Percentiles rank a stretch among this genome's conserved stretches.
Evolutionary conservation across 257 asterid genomes (phyloP).

Genomic region (Jacaranda copaia): DNA sequence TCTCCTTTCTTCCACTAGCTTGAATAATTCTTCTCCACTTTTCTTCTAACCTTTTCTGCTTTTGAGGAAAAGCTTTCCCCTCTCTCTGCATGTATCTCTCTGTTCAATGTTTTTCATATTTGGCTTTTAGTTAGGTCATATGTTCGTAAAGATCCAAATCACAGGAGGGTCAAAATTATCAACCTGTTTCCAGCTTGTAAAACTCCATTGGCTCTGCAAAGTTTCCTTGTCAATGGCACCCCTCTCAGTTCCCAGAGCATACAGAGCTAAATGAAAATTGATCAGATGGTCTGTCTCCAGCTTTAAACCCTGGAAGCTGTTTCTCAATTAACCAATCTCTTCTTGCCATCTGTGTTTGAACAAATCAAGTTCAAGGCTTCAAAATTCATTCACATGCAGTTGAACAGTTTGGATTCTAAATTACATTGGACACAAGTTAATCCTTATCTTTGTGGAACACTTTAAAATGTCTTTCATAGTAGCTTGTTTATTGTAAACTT

Average conservation of each 20-base stretch:
- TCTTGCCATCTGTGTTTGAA: not conserved
- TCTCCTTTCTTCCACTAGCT: slow-evolving; percentile 52
- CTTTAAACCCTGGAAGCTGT: not conserved
- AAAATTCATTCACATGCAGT: too few species aligned
- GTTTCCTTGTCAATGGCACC: slow-evolving; percentile 1
- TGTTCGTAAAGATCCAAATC: slow-evolving; percentile 39
- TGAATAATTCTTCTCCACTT: slow-evolving; percentile 46
- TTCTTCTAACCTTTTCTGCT: slow-evolving; percentile 49
- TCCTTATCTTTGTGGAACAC: too few species aligned
- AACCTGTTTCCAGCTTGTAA: slow-evolving; percentile 40
- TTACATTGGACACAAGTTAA: too few species aligned
- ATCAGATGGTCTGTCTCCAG: not conserved
- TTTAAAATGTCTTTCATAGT: too few species aligned
- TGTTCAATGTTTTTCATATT: slow-evolving; percentile 21
- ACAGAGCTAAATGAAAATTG: not conserved
- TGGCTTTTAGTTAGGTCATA: slow-evolving; percentile 41
- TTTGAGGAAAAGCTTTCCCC: slow-evolving; percentile 43
- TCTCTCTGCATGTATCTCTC: slow-evolving; percentile 21
- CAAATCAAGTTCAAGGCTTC: too few species aligned
- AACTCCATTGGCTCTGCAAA: slow-evolving; percentile 24
- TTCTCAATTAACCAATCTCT: not conserved
- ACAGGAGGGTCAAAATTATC: slow-evolving; percentile 38
- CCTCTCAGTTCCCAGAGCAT: not conserved
- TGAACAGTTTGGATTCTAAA: too few species aligned
- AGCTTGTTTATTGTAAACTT: too few species aligned